Base-by-base conservation (phyloP, 192 early-diverging fungal species). In the Coemansia sp. region DNA sequence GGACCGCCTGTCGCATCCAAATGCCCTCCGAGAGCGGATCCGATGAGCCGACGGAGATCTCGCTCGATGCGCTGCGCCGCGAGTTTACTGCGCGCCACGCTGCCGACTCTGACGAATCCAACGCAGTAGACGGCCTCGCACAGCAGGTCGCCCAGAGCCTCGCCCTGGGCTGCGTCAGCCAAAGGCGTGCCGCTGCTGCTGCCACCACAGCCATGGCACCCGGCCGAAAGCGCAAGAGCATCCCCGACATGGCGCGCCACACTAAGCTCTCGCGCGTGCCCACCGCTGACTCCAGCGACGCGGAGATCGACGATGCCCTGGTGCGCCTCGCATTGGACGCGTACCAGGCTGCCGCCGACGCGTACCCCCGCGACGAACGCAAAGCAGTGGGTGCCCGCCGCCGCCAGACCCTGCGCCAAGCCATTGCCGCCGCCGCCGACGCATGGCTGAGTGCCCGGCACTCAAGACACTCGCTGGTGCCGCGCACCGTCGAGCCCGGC, bases 1-100 rank as follows among this genome's bases (percentile, higher is more conserved):
- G 88, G 88, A 87, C 85, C 5, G 86, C 88, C 8, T 86, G 87
- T 59, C 83, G 87, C 33, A 77, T 89, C 13, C 65, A 56, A 35
- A 33, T 84, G 1, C 27, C 64, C 7, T 13, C 21, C 1, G 59
- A 64, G 9, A 27, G 24, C 24, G 81, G 29, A 1, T 34, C 45
- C 0, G 61, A 34, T 39, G 16, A 45, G 8, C 35, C 24, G 13
- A 62, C 73, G 0, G 74, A 81, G 54, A 37, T 81, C n/a, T 7
- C 65, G 16, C 51, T 82, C 27, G 79, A 82, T 54, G 37, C 61
- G 5, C 68, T 82, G 54, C 60, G 79, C 1, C 74, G 65, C 9
- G 79, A 77, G 66, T 68, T 77, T 31, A 36, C 59, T 11, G 31
- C 59, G 2, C 67, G 74, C 21, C 54, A 34, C 1, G 4, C 54